These are phyloP conservation scores for Zoysia japonica DNA, from an alignment of 176 grass and related monocot species.

Conservation along the genomic window DNA sequence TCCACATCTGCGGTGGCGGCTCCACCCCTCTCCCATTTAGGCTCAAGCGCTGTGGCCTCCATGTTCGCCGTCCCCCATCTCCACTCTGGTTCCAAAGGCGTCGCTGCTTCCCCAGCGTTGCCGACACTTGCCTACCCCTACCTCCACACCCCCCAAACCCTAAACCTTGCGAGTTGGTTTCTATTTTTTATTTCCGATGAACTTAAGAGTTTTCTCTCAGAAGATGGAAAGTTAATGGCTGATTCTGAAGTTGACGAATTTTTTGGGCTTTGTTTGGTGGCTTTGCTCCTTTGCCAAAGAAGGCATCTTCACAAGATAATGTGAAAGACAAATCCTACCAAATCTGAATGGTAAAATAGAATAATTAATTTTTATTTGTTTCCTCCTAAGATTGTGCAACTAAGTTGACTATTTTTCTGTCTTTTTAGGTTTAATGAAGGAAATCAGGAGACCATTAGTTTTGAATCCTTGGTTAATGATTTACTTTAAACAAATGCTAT, in stretches of 20 bases:
- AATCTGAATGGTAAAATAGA: slow-evolving; percentile 71
- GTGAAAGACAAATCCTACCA: slow-evolving; percentile 44
- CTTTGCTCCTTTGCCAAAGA: slow-evolving; percentile 93
- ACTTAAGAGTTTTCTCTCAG: slow-evolving; percentile 42
- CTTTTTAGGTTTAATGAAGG: slow-evolving; percentile 65
- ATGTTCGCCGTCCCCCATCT: too few species aligned
- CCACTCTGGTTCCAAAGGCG: too few species aligned
- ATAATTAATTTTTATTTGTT: slow-evolving; percentile 24
- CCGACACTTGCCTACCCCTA: too few species aligned
- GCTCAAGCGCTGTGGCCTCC: too few species aligned
- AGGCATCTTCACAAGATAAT: slow-evolving; percentile 49
- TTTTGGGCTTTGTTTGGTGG: slow-evolving; percentile 92
- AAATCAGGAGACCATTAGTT: slow-evolving; percentile 49
- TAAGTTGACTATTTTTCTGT: slow-evolving; percentile 21
- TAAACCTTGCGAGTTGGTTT: too few species aligned
- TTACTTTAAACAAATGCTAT: slow-evolving; percentile 88
- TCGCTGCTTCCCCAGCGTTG: too few species aligned
- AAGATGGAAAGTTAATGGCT: slow-evolving; percentile 97
- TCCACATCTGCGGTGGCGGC: too few species aligned
- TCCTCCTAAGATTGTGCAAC: slow-evolving; percentile 34
- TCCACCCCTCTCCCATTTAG: too few species aligned
- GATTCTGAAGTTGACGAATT: slow-evolving; percentile 93
- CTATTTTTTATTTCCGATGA: not conserved
- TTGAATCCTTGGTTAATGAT: slow-evolving; percentile 62
- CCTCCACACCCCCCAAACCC: too few species aligned